phyloP scores from a whole-genome alignment of 129 eudicot genomes.

The Lactuca sativa region DNA sequence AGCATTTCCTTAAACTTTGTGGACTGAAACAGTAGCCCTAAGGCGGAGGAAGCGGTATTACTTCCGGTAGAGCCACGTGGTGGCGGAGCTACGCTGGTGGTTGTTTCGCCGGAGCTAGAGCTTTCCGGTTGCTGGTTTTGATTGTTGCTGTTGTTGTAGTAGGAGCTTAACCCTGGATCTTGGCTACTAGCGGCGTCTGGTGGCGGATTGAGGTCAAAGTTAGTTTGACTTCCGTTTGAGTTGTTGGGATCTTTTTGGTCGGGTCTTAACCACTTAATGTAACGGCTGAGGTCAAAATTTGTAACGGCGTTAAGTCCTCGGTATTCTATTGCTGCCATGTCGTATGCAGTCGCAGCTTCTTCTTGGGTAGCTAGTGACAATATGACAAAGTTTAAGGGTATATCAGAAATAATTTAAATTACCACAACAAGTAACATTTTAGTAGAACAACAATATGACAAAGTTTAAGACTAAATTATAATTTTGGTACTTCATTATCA shows the following conservation, averaged over 20 bases:
- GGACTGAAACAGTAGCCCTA: conserved; percentile 60
- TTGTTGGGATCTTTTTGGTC: conserved; percentile 29
- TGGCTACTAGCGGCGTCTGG: conserved; percentile 29
- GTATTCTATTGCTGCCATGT: conserved; percentile 87
- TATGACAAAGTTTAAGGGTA: conserved; percentile 24
- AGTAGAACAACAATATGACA: no score
- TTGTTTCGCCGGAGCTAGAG: conserved; percentile 47
- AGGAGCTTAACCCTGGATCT: conserved; percentile 37
- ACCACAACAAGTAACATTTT: background rate
- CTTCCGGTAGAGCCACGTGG: conserved; percentile 21
- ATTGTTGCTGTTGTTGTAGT: conserved; percentile 27
- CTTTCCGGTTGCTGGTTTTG: conserved; percentile 39
- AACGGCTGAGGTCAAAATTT: conserved; percentile 93
- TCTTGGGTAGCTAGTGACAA: conserved; percentile 75
- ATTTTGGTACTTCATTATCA: no score
- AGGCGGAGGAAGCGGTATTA: conserved; percentile 45
- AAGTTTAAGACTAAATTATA: no score
- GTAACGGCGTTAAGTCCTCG: conserved; percentile 91
- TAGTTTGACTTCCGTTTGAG: conserved; percentile 30
- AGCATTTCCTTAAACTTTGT: conserved; percentile 68
- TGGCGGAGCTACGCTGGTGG: conserved; percentile 25
- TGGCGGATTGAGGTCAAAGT: conserved; percentile 19
- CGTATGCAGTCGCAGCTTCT: conserved; percentile 95
- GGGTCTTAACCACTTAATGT: conserved; percentile 55
- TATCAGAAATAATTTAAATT: background rate